These are phyloP conservation scores for Stachybotrys chartarum DNA, from an alignment of 2,329 filamentous ascomycete species.

Conservation along the genomic window DNA sequence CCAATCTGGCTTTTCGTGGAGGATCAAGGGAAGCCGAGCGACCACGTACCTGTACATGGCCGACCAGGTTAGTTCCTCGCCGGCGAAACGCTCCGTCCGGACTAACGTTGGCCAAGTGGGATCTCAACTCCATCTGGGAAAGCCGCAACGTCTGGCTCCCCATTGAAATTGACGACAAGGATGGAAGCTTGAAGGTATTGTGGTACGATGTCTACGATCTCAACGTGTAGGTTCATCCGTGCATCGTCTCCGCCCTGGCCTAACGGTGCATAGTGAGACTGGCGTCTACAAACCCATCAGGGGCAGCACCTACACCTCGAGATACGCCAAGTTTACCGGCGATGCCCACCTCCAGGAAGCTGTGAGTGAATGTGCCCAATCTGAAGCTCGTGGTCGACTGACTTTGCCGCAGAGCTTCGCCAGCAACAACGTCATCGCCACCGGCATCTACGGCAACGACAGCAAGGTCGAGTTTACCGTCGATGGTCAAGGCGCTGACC, in stretches of 20 bases:
- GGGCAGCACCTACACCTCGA: constrained; percentile 38
- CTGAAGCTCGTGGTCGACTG: not conserved
- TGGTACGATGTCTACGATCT: constrained; percentile 51
- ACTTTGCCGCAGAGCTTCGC: constrained; percentile 29
- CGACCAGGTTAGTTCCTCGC: constrained; percentile 23
- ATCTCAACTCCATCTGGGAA: constrained; percentile 45
- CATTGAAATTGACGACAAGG: constrained; percentile 40
- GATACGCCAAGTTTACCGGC: constrained; percentile 34
- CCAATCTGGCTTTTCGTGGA: constrained; percentile 41
- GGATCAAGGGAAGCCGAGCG: constrained; percentile 35
- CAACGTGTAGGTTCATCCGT: constrained; percentile 30
- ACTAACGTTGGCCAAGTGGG: constrained; percentile 26
- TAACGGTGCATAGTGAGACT: constrained; percentile 23
- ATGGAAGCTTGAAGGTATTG: constrained; percentile 36
- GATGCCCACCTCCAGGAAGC: constrained; percentile 44
- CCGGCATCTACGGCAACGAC: constrained; percentile 44
- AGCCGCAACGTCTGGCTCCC: constrained; percentile 50
- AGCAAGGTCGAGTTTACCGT: constrained; percentile 43
- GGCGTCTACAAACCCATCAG: constrained; percentile 38
- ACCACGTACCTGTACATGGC: constrained; percentile 43
- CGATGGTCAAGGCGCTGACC: constrained; percentile 37
- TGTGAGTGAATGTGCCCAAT: constrained; percentile 4
- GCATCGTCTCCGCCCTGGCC: not conserved
- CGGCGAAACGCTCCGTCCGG: rapidly evolving
- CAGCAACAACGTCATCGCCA: constrained; percentile 35